Evolutionary conservation across 345 rosid genomes (phyloP).

Genomic region (Brassica nigra): DNA sequence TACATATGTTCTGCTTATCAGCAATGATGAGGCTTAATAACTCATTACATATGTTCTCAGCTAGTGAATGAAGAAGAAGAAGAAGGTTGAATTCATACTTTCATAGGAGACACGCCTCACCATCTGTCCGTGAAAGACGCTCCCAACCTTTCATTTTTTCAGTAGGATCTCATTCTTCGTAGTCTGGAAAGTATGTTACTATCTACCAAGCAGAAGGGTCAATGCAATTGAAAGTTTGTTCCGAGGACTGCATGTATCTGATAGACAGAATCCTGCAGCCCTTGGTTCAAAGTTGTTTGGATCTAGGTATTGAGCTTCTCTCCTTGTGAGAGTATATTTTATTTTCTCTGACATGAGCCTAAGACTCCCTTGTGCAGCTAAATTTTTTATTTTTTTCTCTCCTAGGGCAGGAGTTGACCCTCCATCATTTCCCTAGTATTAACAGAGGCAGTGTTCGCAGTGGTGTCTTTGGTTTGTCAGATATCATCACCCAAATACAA

Average conservation of each 20-base stretch:
- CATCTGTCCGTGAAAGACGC: too few species aligned
- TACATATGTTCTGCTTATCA: too few species aligned
- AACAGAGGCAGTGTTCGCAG: slow-evolving; percentile 64
- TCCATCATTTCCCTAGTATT: slow-evolving; percentile 80
- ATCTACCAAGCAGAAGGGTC: slow-evolving; percentile 93
- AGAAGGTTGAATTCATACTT: too few species aligned
- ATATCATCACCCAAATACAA: slow-evolving; percentile 86
- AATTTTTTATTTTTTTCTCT: slow-evolving; percentile 50
- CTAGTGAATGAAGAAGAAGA: too few species aligned
- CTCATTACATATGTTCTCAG: too few species aligned
- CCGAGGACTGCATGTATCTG: slow-evolving; percentile 84
- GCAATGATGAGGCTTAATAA: too few species aligned
- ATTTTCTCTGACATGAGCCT: slow-evolving; percentile 21
- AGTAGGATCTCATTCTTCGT: slow-evolving; percentile 12
- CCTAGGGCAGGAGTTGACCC: slow-evolving; percentile 99
- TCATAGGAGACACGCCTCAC: too few species aligned
- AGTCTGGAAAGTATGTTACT: slow-evolving; percentile 94
- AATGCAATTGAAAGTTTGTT: slow-evolving; percentile 99
- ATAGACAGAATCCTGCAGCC: slow-evolving; percentile 73
- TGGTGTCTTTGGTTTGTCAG: slow-evolving; percentile 84
- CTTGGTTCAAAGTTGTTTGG: slow-evolving; percentile 85
- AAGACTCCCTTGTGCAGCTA: slow-evolving; percentile 53
- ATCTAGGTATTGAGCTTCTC: slow-evolving; percentile 78
- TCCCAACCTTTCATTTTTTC: too few species aligned
- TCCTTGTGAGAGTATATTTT: slow-evolving; percentile 30